Percentiles rank a stretch among this genome's conserved stretches.
These are phyloP conservation scores for Fragilariopsis cylindrus DNA, from an alignment of 108 stramenopile genomes.

Conservation along the genomic window DNA sequence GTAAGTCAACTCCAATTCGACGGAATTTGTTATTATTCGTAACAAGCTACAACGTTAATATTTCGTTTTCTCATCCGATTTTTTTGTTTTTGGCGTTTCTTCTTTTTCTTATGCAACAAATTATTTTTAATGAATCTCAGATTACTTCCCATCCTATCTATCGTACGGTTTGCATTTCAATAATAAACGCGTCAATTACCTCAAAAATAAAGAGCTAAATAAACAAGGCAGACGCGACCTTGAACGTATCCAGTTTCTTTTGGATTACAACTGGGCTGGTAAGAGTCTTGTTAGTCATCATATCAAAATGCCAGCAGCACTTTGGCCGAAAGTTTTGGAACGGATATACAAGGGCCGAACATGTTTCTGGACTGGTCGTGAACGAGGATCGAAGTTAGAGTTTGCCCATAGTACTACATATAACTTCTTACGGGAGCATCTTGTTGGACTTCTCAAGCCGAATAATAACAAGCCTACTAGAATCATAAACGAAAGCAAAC, in stretches of 20 bases:
- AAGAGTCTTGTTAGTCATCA: background rate
- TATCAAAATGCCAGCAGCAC: background rate
- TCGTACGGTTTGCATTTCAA: conserved; percentile 13
- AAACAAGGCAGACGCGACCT: conserved; percentile 4
- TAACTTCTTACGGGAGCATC: conserved; percentile 12
- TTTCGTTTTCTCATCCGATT: too few species aligned
- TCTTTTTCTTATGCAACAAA: background rate
- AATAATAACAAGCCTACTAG: background rate
- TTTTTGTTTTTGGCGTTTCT: background rate
- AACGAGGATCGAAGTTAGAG: conserved; percentile 2
- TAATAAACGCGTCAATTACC: conserved; percentile 20
- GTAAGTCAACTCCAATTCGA: background rate
- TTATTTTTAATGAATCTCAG: background rate
- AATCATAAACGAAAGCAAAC: background rate
- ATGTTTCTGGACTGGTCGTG: conserved; percentile 20
- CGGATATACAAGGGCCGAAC: conserved; percentile 14
- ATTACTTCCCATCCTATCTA: conserved; percentile 14
- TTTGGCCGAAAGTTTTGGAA: conserved; percentile 16
- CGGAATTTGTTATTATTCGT: too few species aligned
- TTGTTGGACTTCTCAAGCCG: background rate
- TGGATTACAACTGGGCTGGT: conserved; percentile 22
- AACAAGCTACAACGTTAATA: too few species aligned
- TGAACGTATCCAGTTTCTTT: conserved; percentile 7
- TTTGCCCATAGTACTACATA: conserved; percentile 13
- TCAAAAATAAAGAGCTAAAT: conserved; percentile 14